Conservation (phyloP, 345 rosid species). For the Citrus medica region DNA sequence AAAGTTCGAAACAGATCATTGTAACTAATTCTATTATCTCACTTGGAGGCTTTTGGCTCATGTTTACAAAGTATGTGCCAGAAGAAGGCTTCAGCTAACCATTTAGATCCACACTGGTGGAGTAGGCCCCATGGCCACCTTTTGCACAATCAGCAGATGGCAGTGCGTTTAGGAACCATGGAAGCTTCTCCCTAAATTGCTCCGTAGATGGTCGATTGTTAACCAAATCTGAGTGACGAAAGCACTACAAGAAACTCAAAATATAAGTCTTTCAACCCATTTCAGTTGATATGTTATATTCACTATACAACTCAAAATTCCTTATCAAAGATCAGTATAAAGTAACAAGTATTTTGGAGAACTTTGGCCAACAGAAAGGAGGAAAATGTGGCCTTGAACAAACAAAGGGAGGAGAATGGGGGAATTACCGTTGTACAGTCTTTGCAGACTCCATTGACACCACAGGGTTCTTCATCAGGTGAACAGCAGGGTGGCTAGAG, state of each 20-base stretch:
- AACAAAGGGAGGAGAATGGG: conserved; percentile 8
- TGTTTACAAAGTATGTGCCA: conserved; percentile 17
- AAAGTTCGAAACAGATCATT: conserved; percentile 1
- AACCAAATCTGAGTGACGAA: conserved; percentile 74
- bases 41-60: not conserved
- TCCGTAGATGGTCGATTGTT: conserved; percentile 67
- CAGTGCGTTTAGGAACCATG: conserved; percentile 84
- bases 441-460: conserved; percentile 67
- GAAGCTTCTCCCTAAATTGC: conserved; percentile 84
- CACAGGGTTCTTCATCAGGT: conserved; percentile 66
- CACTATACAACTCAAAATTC: not conserved
- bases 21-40: conserved; percentile 1
- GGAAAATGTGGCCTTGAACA: not conserved
- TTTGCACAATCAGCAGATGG: conserved; percentile 99
- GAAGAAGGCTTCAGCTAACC: conserved; percentile 37
- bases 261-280: conserved; percentile 17
- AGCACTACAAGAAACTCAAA: conserved; percentile 63
- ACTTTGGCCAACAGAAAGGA: not conserved
- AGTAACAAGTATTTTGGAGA: not conserved
- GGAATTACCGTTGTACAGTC: conserved; percentile 87
- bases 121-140: conserved; percentile 98
- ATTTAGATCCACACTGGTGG: conserved; percentile 68
- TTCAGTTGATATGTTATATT: not conserved
- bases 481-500: conserved; percentile 90
- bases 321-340: not conserved